Conservation (phyloP, 345 rosid genomes). For the Aegle marmelos region DNA sequence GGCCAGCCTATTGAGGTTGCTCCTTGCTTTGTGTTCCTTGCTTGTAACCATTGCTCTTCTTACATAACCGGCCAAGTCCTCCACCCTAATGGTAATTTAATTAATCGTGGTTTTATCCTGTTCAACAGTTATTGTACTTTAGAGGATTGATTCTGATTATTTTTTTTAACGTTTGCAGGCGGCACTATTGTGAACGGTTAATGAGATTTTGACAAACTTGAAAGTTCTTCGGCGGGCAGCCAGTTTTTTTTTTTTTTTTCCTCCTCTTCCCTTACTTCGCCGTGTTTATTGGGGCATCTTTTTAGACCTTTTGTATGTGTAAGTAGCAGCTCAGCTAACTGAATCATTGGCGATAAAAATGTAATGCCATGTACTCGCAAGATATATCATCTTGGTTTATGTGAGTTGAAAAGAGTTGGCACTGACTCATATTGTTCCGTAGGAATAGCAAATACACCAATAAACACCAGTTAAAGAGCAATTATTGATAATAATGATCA, state of each 20-base stretch:
- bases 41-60: conserved; percentile 74
- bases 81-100: conserved; percentile 64
- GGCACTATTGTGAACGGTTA: conserved; percentile 48
- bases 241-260: neutral
- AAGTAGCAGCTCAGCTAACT: neutral
- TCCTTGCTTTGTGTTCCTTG: conserved; percentile 68
- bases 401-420: neutral
- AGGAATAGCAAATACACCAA: neutral
- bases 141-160: neutral
- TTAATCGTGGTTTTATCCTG: neutral
- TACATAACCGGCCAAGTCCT: conserved; percentile 76
- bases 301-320: neutral
- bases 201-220: neutral
- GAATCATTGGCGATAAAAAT: neutral
- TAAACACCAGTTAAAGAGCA: no score
- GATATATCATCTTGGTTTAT: neutral
- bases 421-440: neutral
- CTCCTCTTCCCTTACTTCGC: no score
- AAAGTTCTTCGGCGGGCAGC: neutral
- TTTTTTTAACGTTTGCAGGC: conserved; percentile 25
- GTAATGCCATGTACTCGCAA: neutral
- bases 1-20: conserved; percentile 85
- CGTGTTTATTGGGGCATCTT: neutral
- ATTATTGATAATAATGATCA: no score
- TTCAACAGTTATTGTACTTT: neutral